These are phyloP conservation scores for Elongisporangium senticosum DNA, from an alignment of 352 stramenopile genomes.

Conservation along the genomic window DNA sequence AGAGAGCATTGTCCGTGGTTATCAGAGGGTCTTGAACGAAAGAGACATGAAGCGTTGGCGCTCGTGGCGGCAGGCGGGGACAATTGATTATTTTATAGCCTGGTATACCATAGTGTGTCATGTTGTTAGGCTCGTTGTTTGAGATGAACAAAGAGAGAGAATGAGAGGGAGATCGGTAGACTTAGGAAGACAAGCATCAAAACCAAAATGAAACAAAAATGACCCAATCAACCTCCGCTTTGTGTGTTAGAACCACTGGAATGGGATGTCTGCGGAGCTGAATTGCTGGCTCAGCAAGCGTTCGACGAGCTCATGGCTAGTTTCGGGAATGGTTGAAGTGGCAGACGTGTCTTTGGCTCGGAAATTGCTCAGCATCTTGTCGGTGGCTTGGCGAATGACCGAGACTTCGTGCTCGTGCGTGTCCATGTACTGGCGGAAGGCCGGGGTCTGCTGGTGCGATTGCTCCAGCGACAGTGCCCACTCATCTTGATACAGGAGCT, in stretches of 20 bases:
- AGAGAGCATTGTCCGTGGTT: not conserved
- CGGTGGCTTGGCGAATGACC: conserved; percentile 43
- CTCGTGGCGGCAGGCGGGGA: not conserved
- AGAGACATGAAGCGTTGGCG: not conserved
- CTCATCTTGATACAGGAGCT: conserved; percentile 45
- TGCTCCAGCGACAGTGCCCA: conserved; percentile 53
- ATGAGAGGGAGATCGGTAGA: conserved; percentile 1
- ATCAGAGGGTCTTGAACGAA: not conserved
- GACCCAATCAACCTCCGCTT: not conserved
- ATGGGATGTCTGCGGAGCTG: not conserved
- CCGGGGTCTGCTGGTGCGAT: conserved; percentile 42
- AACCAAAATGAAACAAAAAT: conserved; percentile 2
- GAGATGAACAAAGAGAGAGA: conserved; percentile 1
- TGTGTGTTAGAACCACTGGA: not conserved
- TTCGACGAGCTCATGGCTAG: not conserved
- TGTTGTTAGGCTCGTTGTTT: conserved; percentile 1
- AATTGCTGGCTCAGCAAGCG: not conserved
- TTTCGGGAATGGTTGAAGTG: not conserved
- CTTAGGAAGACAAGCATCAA: conserved; percentile 3
- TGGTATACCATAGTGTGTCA: conserved; percentile 3
- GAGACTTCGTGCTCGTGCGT: conserved; percentile 47
- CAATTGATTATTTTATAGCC: conserved; percentile 12
- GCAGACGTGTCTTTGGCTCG: conserved; percentile 23
- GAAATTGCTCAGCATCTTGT: conserved; percentile 60
- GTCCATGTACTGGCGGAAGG: conserved; percentile 58